Evolutionary conservation across 1,284 basidiomycete species (phyloP), one percentile per base, ranked within the genome.

Genomic region (Ustilago lituana): DNA sequence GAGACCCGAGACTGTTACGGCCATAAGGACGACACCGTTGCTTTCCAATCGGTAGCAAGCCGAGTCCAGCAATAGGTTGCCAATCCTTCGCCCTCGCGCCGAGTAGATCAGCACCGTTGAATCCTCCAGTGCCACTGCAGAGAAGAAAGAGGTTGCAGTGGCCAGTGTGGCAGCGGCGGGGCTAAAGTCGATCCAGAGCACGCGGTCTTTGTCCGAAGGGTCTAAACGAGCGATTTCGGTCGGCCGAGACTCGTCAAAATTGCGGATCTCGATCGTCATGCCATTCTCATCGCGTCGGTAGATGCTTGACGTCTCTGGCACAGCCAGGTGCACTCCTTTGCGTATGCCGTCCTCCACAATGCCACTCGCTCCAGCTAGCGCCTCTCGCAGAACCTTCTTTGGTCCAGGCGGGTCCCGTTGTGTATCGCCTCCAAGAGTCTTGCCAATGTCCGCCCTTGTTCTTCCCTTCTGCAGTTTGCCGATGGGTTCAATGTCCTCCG

Each of bases 181-280:
- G 8, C 93, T 77, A 82, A 91, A 97, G 82, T 97, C 93, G 48
- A 94, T 81, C 94, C 94, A 98, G 50, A 90, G 87, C 7, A 89
- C 82, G 87, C 77, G 89, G 85, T 67, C 70, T 35, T 68, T 61
- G 45, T 66, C 66, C 9, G 62, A 41, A 20, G 87, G 86, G 72
- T 84, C 87, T 38, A 87, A 83, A 63, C 88, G 88, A 8, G 87
- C 84, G 14, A 94, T 86, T 77, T 94, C 91, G 10, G 86, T 86
- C n/a, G 86, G 84, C 24, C 85, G 51, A 15, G 55, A 47, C 20
- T 86, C 85, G 53, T 89, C 89, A 23, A 89, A 86, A 84, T 98
- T 97, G 67, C 88, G 86, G 0, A 86, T 91, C 78, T 96, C 92
- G 39, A 96, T 83, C 12, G 88, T 77, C 58, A 91, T 88, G 12